phyloP scores from a whole-genome alignment of 805 yeast genomes.

The Candida vaughaniae region DNA sequence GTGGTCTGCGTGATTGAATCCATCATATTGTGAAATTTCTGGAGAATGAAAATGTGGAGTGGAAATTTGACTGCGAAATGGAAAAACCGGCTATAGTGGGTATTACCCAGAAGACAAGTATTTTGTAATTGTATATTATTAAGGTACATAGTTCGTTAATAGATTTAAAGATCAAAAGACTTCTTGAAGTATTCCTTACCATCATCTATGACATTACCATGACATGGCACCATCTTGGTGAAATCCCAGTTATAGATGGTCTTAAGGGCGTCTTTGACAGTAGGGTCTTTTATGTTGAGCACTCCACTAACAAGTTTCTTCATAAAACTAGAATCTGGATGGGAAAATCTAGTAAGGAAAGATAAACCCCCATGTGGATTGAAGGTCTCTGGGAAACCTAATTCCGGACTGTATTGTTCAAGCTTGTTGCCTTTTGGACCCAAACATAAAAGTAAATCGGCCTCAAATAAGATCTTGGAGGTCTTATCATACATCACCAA shows the following conservation, averaged over 20 bases:
- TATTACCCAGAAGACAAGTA: not conserved
- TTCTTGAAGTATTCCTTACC: slow-evolving; percentile 28
- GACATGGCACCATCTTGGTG: slow-evolving; percentile 53
- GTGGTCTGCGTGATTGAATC: not conserved
- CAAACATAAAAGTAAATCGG: slow-evolving; percentile 61
- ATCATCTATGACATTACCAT: slow-evolving; percentile 55
- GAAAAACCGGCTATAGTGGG: not conserved
- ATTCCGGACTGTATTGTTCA: slow-evolving; percentile 43
- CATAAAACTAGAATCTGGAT: slow-evolving; percentile 28
- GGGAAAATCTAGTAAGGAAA: slow-evolving; percentile 37
- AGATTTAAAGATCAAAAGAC: slow-evolving; percentile 10
- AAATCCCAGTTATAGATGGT: slow-evolving; percentile 43
- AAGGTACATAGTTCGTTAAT: not conserved
- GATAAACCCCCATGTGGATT: slow-evolving; percentile 48
- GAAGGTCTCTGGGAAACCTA: slow-evolving; percentile 44
- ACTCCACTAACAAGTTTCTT: slow-evolving; percentile 9
- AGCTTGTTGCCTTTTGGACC: slow-evolving; percentile 40
- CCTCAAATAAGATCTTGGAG: slow-evolving; percentile 52
- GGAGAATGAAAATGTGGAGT: not conserved
- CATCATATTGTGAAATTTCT: too few species aligned
- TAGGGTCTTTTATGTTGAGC: slow-evolving; percentile 4
- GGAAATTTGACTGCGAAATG: not conserved
- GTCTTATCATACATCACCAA: slow-evolving; percentile 48
- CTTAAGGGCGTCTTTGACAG: slow-evolving; percentile 19
- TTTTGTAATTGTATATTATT: too few species aligned